These are phyloP conservation scores for Xylariaceae sp. DNA, from an alignment of 2,329 filamentous ascomycete genomes.

Conservation along the genomic window DNA sequence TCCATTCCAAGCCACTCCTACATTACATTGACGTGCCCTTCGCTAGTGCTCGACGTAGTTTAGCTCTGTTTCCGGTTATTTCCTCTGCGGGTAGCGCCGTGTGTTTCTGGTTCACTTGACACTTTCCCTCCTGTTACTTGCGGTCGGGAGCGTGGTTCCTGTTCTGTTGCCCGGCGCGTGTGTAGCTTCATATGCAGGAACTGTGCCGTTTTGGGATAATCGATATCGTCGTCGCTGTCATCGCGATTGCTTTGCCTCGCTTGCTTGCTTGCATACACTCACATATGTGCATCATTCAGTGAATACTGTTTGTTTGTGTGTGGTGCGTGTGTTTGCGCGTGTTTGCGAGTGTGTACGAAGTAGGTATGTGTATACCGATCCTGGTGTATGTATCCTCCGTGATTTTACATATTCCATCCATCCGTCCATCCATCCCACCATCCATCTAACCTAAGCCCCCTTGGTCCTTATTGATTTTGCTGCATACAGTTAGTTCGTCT, in stretches of 20 bases:
- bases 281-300: background rate
- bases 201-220: background rate
- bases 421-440: background rate
- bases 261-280: slow-evolving; percentile 5
- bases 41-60: background rate
- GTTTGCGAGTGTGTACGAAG: background rate
- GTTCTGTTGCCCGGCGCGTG: background rate
- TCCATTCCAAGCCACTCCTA: background rate
- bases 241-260: slow-evolving; percentile 1
- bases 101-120: background rate
- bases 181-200: background rate
- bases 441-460: background rate
- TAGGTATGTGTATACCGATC: background rate
- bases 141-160: background rate
- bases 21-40: background rate
- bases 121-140: background rate
- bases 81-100: background rate
- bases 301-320: background rate
- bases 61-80: background rate
- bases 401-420: background rate
- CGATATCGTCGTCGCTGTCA: background rate
- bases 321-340: background rate
- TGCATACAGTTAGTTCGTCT: slow-evolving; percentile 22
- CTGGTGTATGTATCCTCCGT: background rate
- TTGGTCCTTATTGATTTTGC: slow-evolving; percentile 11